Conservation (phyloP, 1,284 basidiomycete genomes). For the Ustilago shanxiensis region DNA sequence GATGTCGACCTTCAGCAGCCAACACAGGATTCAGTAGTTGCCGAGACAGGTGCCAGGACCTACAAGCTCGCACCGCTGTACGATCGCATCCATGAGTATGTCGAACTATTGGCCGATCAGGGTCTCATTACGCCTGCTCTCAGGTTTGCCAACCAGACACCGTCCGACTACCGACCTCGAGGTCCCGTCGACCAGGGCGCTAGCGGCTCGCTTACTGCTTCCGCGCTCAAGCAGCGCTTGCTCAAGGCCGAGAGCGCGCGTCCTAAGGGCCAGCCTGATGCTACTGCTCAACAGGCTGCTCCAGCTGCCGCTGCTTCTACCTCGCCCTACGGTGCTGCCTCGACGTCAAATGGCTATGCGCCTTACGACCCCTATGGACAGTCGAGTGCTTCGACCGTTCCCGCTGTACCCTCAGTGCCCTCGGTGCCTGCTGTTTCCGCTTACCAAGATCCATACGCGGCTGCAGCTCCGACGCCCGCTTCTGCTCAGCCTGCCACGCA, state of each 20-base stretch:
- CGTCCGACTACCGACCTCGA: conserved; percentile 78
- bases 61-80: conserved; percentile 90
- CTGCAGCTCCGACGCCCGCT: conserved; percentile 71
- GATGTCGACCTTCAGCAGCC: conserved; percentile 80
- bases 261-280: conserved; percentile 27
- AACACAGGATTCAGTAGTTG: conserved; percentile 71
- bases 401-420: conserved; percentile 41
- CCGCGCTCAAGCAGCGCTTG: conserved; percentile 53
- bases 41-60: conserved; percentile 75
- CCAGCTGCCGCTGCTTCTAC: conserved; percentile 21
- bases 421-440: conserved; percentile 33
- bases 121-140: conserved; percentile 87
- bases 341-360: conserved; percentile 41
- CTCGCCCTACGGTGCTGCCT: conserved; percentile 33
- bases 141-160: conserved; percentile 83
- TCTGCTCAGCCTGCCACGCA: conserved; percentile 46
- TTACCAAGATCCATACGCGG: conserved; percentile 42
- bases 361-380: conserved; percentile 41
- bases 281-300: conserved; percentile 13
- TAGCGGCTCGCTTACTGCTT: conserved; percentile 27
- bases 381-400: conserved; percentile 23
- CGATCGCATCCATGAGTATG: conserved; percentile 95
- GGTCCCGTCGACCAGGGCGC: conserved; percentile 24
- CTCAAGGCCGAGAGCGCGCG: conserved; percentile 55
- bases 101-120: conserved; percentile 89